phyloP scores from a whole-genome alignment of 1,284 basidiomycete genomes.

The Schizopora paradoxa region DNA sequence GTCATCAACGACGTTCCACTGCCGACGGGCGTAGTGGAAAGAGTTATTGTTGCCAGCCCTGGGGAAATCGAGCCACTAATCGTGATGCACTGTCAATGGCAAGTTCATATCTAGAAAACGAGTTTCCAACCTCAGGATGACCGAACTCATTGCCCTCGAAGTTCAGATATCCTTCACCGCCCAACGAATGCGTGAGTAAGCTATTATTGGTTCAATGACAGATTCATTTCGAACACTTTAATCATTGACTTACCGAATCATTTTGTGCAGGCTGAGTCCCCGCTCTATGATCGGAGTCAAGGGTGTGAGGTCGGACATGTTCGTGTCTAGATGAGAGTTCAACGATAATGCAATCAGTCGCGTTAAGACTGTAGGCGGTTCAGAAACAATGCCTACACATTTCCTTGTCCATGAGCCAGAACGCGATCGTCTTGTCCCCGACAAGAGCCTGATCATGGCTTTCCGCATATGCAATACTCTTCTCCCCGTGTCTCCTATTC shows the following conservation, averaged over 20 bases:
- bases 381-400: slow-evolving; percentile 67
- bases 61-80: slow-evolving; percentile 96
- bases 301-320: slow-evolving; percentile 90
- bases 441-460: slow-evolving; percentile 98
- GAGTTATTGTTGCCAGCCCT: slow-evolving; percentile 92
- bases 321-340: slow-evolving; percentile 69
- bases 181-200: slow-evolving; percentile 85
- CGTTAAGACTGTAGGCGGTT: slow-evolving; percentile 1
- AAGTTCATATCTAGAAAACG: background rate
- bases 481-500: slow-evolving; percentile 87
- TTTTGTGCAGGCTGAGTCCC: slow-evolving; percentile 91
- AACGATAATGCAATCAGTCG: slow-evolving; percentile 33
- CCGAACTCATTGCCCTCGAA: slow-evolving; percentile 99
- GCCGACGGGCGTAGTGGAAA: slow-evolving; percentile 92
- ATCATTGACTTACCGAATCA: slow-evolving; percentile 73
- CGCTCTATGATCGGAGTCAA: slow-evolving; percentile 87
- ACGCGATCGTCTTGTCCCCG: slow-evolving; percentile 96
- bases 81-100: slow-evolving; percentile 7
- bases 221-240: background rate
- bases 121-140: slow-evolving; percentile 75
- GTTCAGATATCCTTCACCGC: slow-evolving; percentile 96
- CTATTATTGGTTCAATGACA: slow-evolving; percentile 36
- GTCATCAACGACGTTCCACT: slow-evolving; percentile 95
- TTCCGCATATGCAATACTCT: slow-evolving; percentile 92
- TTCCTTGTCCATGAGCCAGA: slow-evolving; percentile 99